These are phyloP conservation scores for Gracilaria domingensis DNA, from an alignment of 23 red algal species.

Conservation along the genomic window DNA sequence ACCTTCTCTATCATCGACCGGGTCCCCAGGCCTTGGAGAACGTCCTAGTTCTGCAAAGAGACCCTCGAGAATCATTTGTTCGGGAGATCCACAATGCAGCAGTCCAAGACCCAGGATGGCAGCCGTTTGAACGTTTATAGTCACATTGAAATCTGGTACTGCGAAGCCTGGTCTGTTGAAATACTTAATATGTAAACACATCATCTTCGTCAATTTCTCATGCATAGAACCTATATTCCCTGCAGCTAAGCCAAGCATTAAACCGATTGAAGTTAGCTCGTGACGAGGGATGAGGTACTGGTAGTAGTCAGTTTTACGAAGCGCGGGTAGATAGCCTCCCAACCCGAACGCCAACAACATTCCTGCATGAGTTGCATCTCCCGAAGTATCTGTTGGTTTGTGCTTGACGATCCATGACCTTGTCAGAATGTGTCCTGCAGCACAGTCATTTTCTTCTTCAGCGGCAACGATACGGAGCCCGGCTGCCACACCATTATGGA, in stretches of 20 bases:
- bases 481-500: constrained; percentile 98
- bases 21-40: constrained; percentile 54
- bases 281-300: constrained; percentile 87
- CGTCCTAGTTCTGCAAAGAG: constrained; percentile 79
- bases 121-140: constrained; percentile 86
- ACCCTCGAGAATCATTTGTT: constrained; percentile 88
- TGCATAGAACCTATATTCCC: constrained; percentile 75
- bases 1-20: constrained; percentile 74
- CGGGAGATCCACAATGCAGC: constrained; percentile 70
- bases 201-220: constrained; percentile 80
- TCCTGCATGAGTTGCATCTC: constrained; percentile 82
- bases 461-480: constrained; percentile 80
- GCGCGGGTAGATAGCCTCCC: constrained; percentile 81
- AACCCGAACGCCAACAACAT: constrained; percentile 95
- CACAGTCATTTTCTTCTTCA: constrained; percentile 37
- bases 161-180: constrained; percentile 93
- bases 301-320: constrained; percentile 93
- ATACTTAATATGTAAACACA: constrained; percentile 87
- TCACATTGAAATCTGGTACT: constrained; percentile 96
- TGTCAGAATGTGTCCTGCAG: constrained; percentile 60
- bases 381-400: constrained; percentile 32
- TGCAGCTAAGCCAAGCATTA: constrained; percentile 88
- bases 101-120: constrained; percentile 90
- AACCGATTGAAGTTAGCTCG: constrained; percentile 92
- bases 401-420: constrained; percentile 97